phyloP scores from a whole-genome alignment of 768 basidiomycete genomes.

The Boletus sp. region DNA sequence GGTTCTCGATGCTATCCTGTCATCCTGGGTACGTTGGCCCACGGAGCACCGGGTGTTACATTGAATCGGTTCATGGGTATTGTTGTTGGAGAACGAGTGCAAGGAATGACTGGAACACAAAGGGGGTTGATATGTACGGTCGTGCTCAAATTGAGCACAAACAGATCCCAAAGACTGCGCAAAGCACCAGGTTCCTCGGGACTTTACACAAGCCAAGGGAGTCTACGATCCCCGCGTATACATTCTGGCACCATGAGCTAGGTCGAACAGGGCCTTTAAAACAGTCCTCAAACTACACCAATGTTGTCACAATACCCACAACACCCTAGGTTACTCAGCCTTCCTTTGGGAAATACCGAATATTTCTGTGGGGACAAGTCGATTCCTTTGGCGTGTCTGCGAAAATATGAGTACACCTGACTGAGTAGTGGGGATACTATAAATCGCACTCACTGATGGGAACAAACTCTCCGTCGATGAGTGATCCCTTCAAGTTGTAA shows the following conservation, averaged over 20 bases:
- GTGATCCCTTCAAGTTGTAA: conserved; percentile 60
- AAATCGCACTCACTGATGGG: conserved; percentile 46
- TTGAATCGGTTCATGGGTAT: too few species aligned
- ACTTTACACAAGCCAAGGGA: background rate
- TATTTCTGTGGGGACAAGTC: conserved; percentile 52
- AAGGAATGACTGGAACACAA: background rate
- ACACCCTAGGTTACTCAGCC: conserved; percentile 15
- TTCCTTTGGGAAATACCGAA: conserved; percentile 55
- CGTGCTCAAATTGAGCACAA: background rate
- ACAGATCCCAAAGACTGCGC: background rate
- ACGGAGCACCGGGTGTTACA: background rate
- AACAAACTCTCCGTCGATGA: conserved; percentile 60
- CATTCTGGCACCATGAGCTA: background rate
- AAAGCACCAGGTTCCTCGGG: background rate
- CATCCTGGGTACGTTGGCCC: background rate
- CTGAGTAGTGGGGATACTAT: background rate
- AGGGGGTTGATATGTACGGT: background rate
- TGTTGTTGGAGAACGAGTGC: too few species aligned
- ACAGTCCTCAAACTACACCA: background rate
- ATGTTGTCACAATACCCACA: background rate
- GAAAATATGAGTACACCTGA: background rate
- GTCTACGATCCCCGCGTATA: background rate
- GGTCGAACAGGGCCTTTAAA: too few species aligned
- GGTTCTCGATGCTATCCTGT: background rate
- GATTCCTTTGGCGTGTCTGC: conserved; percentile 53